Base-by-base conservation (phyloP, 2,329 filamentous ascomycete species). In the Cadophora luteo-olivacea region DNA sequence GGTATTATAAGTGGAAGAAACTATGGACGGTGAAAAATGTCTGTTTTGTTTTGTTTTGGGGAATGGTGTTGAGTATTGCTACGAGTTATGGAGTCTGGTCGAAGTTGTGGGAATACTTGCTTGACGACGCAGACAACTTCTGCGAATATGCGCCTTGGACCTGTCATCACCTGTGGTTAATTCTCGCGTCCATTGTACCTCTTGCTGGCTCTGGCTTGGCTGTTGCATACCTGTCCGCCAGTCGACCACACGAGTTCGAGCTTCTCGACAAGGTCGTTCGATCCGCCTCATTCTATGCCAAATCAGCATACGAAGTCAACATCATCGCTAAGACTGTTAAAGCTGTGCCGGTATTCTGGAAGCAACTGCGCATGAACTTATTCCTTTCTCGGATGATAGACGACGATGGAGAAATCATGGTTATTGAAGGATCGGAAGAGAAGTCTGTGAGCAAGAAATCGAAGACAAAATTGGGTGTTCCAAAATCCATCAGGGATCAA, bases 401-500 rank as follows among this genome's bases (percentile, higher is more conserved):
- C 9, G 54, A 57, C 9, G 63, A 65, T 49, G 63, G 63, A 3
- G 52, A 65, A 16, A 22, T 48, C 14, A 33, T 65, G 36, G 8
- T 24, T 48, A 58, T 22, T 9, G 29, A 24, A 6, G 12, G 12
- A 24, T 7, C 22, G 11, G 63, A 58, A 16, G 51, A 65, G 22
- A 41, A 41, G n/a, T 8, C 24, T 12, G 16, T 49, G n/a, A 57
- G 36, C 12, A 58, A 48, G 16, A 58, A 58, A 38, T 14, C 22
- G 6, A 64, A 57, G 22, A 25, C 16, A 16, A 58, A 55, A 25
- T 12, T 64, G 19, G 61, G 61, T 16, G 49, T 64, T 22, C 61
- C 61, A n/a, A 38, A 14, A 38, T 64, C 61, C 14, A 41, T 64
- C 12, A 64, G 14, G 49, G 33, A 41, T 3, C 5, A 64, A 12